These are phyloP conservation scores for Triticum turgidum DNA, from an alignment of 176 grass and related monocot genomes.

Conservation along the genomic window DNA sequence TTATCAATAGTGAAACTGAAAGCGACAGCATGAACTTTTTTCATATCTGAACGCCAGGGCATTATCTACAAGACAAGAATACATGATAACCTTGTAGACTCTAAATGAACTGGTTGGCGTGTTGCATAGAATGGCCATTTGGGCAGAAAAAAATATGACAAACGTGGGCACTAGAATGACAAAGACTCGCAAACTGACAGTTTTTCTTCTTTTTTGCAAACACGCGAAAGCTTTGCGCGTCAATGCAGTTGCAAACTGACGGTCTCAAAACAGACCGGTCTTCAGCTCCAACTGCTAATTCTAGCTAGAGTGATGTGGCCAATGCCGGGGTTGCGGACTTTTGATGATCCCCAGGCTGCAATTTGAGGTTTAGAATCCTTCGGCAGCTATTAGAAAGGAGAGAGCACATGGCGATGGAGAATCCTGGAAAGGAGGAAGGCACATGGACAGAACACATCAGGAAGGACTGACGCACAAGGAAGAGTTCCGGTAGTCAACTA, in stretches of 20 bases:
- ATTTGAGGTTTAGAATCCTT: neutral
- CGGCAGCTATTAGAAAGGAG: neutral
- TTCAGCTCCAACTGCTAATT: neutral
- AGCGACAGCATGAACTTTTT: neutral
- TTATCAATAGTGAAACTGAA: neutral
- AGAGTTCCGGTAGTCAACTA: conserved; percentile 18
- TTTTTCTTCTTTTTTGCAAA: too few relatives aligned
- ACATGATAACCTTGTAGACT: neutral
- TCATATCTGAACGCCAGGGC: neutral
- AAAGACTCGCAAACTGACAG: too few relatives aligned
- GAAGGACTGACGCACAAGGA: conserved; percentile 29
- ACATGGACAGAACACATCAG: conserved; percentile 7
- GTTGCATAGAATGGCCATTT: neutral
- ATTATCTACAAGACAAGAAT: neutral
- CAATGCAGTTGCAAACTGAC: neutral
- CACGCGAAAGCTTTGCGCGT: too few relatives aligned
- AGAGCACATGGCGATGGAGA: conserved; percentile 22
- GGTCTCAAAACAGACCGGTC: neutral
- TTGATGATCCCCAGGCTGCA: neutral
- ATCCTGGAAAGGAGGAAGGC: neutral
- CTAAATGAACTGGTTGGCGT: neutral
- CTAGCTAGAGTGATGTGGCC: neutral
- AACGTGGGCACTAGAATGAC: neutral
- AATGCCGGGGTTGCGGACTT: neutral
- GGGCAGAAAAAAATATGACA: neutral